Evolutionary conservation across 345 rosid genomes (phyloP).

Genomic region (Eutrema heterophyllum): DNA sequence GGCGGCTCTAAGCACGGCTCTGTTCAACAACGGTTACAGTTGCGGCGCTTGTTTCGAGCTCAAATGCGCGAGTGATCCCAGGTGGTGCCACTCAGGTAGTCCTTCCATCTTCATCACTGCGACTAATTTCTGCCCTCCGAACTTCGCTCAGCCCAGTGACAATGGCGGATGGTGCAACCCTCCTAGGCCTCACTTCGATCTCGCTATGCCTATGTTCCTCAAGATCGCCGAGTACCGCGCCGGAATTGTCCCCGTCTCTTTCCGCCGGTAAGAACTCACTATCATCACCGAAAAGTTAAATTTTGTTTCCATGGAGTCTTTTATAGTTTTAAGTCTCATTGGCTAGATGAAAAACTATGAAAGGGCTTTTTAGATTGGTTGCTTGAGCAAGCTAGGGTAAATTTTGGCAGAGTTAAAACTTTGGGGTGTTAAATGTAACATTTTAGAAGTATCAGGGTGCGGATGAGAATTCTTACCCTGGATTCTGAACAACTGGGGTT

Average conservation of each 20-base stretch:
- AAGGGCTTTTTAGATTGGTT: neutral
- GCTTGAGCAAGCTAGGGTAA: neutral
- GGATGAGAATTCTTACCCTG: neutral
- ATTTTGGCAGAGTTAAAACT: neutral
- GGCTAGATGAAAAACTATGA: neutral
- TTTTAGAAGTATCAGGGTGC: neutral
- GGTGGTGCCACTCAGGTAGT: constrained; percentile 58
- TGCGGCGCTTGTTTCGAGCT: constrained; percentile 76
- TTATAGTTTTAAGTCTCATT: neutral
- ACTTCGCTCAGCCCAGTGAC: constrained; percentile 54
- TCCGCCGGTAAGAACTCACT: constrained; percentile 54
- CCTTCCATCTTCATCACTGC: constrained; percentile 65
- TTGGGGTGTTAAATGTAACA: neutral
- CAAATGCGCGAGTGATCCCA: constrained; percentile 49
- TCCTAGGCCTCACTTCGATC: constrained; percentile 66
- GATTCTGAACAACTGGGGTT: neutral
- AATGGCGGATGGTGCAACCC: constrained; percentile 85
- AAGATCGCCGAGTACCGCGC: constrained; percentile 73
- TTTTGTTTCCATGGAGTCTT: neutral
- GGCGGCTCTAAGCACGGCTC: constrained; percentile 68
- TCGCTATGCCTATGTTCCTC: constrained; percentile 75
- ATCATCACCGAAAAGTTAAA: too few relatives aligned
- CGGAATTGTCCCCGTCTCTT: constrained; percentile 66
- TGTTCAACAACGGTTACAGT: constrained; percentile 63
- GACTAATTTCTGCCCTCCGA: constrained; percentile 59